phyloP scores from a whole-genome alignment of 129 eudicot genomes.

The Flaveria brownii region DNA sequence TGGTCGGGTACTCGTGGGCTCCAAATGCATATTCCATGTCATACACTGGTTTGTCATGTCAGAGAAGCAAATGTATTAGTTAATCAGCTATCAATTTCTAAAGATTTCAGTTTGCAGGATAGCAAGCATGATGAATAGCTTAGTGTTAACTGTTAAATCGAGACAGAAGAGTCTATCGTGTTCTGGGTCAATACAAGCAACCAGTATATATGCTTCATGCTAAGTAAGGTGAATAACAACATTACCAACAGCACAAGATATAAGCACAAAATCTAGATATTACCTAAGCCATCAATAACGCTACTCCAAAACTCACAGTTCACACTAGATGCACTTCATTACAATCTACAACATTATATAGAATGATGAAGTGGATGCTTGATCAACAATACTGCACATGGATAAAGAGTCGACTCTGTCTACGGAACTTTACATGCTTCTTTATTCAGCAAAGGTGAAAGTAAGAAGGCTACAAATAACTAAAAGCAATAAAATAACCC shows the following conservation, averaged over 20 bases:
- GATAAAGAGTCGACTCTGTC: neutral
- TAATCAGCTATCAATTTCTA: neutral
- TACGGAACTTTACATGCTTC: neutral
- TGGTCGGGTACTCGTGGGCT: constrained; percentile 85
- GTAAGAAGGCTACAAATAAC: neutral
- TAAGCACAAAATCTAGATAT: constrained; percentile 1
- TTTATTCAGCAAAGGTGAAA: neutral
- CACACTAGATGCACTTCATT: constrained; percentile 9
- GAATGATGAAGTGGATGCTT: neutral
- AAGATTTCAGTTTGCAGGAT: neutral
- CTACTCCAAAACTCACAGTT: constrained; percentile 1
- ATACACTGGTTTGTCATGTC: constrained; percentile 53
- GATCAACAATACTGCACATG: neutral
- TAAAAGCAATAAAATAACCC: neutral
- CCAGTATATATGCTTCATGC: neutral
- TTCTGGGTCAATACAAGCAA: neutral
- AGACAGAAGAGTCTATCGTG: too few relatives aligned
- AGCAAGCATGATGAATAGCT: neutral
- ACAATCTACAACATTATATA: neutral
- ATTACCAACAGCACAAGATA: constrained; percentile 18
- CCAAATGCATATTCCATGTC: constrained; percentile 93
- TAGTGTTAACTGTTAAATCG: neutral
- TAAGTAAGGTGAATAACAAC: neutral
- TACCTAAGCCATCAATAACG: neutral
- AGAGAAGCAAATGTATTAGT: constrained; percentile 20